phyloP scores from a whole-genome alignment of 1,284 basidiomycete species.

The Mycosarcoma maydis region DNA sequence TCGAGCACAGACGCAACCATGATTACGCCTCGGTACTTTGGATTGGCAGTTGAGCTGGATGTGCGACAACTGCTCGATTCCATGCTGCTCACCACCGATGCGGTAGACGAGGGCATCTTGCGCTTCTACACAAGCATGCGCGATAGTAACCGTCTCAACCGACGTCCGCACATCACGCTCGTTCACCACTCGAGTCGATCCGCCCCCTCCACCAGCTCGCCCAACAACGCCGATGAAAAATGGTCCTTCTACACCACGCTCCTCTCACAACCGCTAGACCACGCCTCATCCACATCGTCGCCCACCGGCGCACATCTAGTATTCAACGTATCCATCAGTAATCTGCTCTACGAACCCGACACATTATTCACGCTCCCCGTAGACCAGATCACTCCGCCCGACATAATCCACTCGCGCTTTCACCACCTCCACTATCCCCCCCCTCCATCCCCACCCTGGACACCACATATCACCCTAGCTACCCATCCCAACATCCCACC shows the following conservation, averaged over 20 bases:
- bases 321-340: slow-evolving; percentile 9
- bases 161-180: slow-evolving; percentile 83
- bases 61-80: slow-evolving; percentile 14
- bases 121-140: slow-evolving; percentile 50
- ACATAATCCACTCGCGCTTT: not conserved
- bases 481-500: slow-evolving; percentile 74
- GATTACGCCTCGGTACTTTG: slow-evolving; percentile 48
- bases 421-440: slow-evolving; percentile 15
- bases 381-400: not conserved
- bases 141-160: slow-evolving; percentile 71
- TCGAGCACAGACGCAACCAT: not conserved
- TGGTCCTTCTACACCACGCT: slow-evolving; percentile 27
- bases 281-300: not conserved
- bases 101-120: not conserved
- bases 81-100: not conserved
- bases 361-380: slow-evolving; percentile 17
- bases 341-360: slow-evolving; percentile 8
- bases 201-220: not conserved
- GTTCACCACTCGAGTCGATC: slow-evolving; percentile 71
- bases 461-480: slow-evolving; percentile 88
- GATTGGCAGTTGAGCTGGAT: slow-evolving; percentile 50
- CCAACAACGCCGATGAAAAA: slow-evolving; percentile 1
- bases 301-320: not conserved
- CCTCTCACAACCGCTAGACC: not conserved
- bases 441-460: slow-evolving; percentile 23